These are phyloP conservation scores for Periconia sp. DNA, from an alignment of 2,329 filamentous ascomycete species.

Conservation along the genomic window DNA sequence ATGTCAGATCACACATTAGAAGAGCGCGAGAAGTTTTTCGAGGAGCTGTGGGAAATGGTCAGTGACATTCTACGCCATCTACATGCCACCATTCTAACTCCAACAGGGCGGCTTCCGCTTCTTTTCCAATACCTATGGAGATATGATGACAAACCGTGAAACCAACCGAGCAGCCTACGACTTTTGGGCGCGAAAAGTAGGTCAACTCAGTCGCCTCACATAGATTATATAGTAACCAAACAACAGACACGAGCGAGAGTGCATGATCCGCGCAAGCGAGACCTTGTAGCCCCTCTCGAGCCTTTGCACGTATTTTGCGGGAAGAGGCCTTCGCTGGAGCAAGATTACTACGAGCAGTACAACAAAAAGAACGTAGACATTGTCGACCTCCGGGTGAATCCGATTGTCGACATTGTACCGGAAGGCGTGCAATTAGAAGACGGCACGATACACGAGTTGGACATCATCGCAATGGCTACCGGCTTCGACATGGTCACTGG, in stretches of 20 bases:
- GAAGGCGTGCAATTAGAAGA: constrained; percentile 36
- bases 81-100: constrained; percentile 28
- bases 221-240: not conserved
- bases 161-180: constrained; percentile 44
- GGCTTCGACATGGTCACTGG: constrained; percentile 36
- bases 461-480: constrained; percentile 42
- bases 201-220: not conserved
- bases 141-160: constrained; percentile 32
- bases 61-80: constrained; percentile 25
- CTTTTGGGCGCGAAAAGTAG: constrained; percentile 45
- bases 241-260: constrained; percentile 30
- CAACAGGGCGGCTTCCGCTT: constrained; percentile 15
- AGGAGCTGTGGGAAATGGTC: constrained; percentile 40
- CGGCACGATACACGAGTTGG: constrained; percentile 36
- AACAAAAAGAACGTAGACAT: constrained; percentile 41
- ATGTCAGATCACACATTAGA: constrained; percentile 47
- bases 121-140: constrained; percentile 8
- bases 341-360: constrained; percentile 45
- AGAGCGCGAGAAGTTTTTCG: constrained; percentile 41
- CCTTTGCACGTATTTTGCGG: constrained; percentile 30
- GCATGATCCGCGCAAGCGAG: constrained; percentile 40
- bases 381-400: constrained; percentile 36
- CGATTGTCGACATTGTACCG: constrained; percentile 29
- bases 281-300: constrained; percentile 42
- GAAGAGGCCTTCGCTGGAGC: constrained; percentile 35